A percentile compares a stretch with the other conserved stretches of the same genome.
phyloP scores from a whole-genome alignment of 441 rosid species.

The Syzygium malaccense region DNA sequence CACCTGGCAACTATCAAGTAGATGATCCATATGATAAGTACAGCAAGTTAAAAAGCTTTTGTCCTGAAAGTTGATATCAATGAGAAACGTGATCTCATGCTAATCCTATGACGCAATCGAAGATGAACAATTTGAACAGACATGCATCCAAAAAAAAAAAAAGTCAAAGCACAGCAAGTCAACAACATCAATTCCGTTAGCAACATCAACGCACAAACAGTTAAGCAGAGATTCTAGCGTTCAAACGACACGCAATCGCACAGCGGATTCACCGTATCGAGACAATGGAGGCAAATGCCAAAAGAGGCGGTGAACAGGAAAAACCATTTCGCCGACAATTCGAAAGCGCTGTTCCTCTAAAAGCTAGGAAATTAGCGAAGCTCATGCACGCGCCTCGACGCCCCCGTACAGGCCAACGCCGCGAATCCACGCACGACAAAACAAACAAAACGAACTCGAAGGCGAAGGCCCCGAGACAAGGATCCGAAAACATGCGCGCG shows the following conservation, averaged over 20 bases:
- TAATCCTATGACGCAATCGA: background rate
- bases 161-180: background rate
- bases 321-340: background rate
- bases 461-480: background rate
- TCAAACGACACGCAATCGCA: background rate
- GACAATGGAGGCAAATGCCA: background rate
- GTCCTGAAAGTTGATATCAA: background rate
- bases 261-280: background rate
- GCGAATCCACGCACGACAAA: background rate
- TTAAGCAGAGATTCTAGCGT: background rate
- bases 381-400: background rate
- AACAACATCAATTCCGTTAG: background rate
- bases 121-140: background rate
- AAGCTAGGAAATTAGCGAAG: background rate
- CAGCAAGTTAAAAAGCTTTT: background rate
- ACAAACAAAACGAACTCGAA: background rate
- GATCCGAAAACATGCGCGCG: background rate
- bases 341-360: background rate
- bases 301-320: background rate
- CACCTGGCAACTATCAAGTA: slow-evolving; percentile 57
- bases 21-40: background rate
- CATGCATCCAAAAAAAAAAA: background rate
- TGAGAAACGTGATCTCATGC: background rate
- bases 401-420: background rate
- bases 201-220: background rate